Evolutionary conservation across 2,329 filamentous ascomycete species (phyloP), one percentile per base, ranked within the genome.

Genomic region (Penicillium expansum): DNA sequence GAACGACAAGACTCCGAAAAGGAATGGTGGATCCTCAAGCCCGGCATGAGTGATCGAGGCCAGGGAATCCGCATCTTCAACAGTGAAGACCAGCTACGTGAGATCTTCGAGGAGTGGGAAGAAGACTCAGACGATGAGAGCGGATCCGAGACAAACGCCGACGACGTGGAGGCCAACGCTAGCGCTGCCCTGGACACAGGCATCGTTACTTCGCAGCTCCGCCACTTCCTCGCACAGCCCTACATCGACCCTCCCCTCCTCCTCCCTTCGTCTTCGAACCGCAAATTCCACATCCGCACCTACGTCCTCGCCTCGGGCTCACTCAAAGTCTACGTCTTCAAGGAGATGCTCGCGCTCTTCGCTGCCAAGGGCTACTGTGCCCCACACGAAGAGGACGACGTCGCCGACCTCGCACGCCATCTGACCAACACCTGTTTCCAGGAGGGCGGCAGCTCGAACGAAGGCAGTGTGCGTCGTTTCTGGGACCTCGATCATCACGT

Each of bases 1-100:
- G 71, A 74, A 27, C 80, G 80, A 37, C 93, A 94, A 60, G 83
- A 83, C 18, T 64, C 74, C 10, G 77, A 82, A 41, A 82, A 83
- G 57, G 86, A 95, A 71, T 99, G 93, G 93, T 99, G 94, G 94
- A 97, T 99, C 63, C 75, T 99, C 58, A 99, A 99, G 76, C 93
- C 94, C 0, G 89, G 93, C 9, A 97, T 99, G 94, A 96, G 91
- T 73, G 94, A 99, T 71, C 84, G 93, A 24, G 94, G 93, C 0
- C 92, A 97, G 71, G 94, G 94, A 1, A 97, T 99, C 56, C 80
- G 91, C 38, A 79, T 99, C 0, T 99, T 99, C 74, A 90, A 86
- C 66, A 91, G 86, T 2, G 90, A 94, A 79, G 86, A 88, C 55
- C 87, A 96, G 69, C 78, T 99, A n/a, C 88, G 89, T 59, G 82